Conservation (phyloP, 2,329 filamentous ascomycete species). For the Aureobasidium sp. region DNA sequence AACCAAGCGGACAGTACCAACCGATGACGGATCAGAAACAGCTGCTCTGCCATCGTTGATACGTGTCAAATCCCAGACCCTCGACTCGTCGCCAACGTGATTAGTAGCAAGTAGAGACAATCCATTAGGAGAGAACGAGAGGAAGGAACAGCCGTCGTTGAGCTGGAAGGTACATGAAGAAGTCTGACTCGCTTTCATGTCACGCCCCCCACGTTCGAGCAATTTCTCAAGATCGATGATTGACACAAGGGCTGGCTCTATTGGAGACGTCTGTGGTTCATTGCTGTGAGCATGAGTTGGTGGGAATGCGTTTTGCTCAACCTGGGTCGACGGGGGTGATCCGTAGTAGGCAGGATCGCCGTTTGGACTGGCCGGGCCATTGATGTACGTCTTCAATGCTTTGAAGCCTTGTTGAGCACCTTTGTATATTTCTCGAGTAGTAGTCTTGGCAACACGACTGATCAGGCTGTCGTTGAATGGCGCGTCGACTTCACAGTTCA, state of each 20-base stretch:
- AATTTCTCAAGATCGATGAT: constrained; percentile 64
- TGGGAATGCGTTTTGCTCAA: constrained; percentile 46
- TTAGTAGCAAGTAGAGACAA: constrained; percentile 71
- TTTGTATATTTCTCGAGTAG: constrained; percentile 69
- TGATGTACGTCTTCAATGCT: constrained; percentile 77
- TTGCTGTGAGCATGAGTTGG: constrained; percentile 64
- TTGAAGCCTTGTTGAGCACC: constrained; percentile 67
- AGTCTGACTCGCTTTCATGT: constrained; percentile 45
- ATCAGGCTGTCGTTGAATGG: constrained; percentile 47
- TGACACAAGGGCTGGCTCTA: constrained; percentile 66
- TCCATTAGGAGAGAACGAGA: constrained; percentile 70
- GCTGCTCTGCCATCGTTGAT: constrained; percentile 38
- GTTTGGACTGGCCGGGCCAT: constrained; percentile 28
- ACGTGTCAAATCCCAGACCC: constrained; percentile 71
- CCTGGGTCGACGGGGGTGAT: constrained; percentile 28
- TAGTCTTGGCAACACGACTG: constrained; percentile 69
- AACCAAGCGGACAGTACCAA: constrained; percentile 43
- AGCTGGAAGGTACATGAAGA: constrained; percentile 65
- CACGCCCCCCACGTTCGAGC: constrained; percentile 40
- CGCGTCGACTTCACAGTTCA: constrained; percentile 60
- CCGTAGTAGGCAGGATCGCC: constrained; percentile 12
- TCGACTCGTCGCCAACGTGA: constrained; percentile 75
- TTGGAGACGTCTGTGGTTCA: constrained; percentile 46
- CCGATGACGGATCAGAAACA: constrained; percentile 26
- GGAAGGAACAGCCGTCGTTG: constrained; percentile 68